Base-by-base conservation (phyloP, 331 rosid genomes). In the Acacia concinna region DNA sequence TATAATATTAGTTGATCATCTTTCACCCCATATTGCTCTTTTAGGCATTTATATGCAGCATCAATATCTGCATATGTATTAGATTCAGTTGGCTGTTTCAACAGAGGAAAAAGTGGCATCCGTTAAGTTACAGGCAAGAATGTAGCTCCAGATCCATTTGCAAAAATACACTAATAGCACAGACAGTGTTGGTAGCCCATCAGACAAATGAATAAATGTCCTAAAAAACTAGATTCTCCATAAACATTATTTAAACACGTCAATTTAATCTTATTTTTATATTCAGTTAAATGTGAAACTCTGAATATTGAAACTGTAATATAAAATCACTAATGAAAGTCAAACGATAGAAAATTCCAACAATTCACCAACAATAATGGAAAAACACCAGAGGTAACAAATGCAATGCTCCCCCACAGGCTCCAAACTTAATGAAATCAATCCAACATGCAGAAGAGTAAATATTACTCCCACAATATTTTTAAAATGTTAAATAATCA, bases 21-120 rank as follows among this genome's bases (percentile, higher is more conserved):
- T 78, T 86, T 89, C 68, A 94, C 93, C 68, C 91, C 97, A 6
- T 87, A 94, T 78, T 91, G 85, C 83, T 94, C 98, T 84, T 92
- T 92, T 63, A 92, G 92, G 88, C 95, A 92, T 81, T 89, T 91
- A 80, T 94, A 92, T 65, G 95, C 98, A 73, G 97, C 97, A 79
- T 91, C 95, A 68, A 94, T 92, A 89, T 94, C 97, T 64, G 97
- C 90, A 82, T 94, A 92, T 44, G 98, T 94, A 82, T 94, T 94
- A 87, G 67, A 94, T 84, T 94, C 98, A 86, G 94, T 87, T 74
- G 97, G 94, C 97, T 94, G 97, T 87, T 88, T 83, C 89, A 85
- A 84, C 81, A 85, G 77, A 70, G 81, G 34, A 60, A 86, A 83
- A 77, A 41, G 41, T 59, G 76, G 72, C 60, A 44, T 47, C 62